Evolutionary conservation across 140 eudicot species (phyloP).

Genomic region (Flaveria floridana): DNA sequence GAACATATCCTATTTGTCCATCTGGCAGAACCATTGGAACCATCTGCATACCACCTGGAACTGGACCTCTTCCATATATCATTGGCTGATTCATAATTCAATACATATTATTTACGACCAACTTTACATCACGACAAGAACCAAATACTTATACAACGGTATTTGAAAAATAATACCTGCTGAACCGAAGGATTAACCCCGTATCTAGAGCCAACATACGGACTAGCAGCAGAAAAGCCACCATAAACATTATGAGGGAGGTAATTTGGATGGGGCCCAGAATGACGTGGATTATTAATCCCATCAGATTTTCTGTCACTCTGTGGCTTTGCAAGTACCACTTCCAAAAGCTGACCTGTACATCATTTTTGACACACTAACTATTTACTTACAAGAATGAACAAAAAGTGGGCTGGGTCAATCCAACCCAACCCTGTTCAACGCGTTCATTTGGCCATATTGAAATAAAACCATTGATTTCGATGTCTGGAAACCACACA

Average conservation of each 20-base stretch:
- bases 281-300: slow-evolving; percentile 43
- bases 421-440: background rate
- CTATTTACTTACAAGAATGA: background rate
- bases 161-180: slow-evolving; percentile 49
- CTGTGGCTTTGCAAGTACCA: slow-evolving; percentile 94
- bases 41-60: slow-evolving; percentile 99
- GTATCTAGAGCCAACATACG: slow-evolving; percentile 67
- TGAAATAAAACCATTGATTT: background rate
- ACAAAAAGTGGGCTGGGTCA: background rate
- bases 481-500: background rate
- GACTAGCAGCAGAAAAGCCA: slow-evolving; percentile 68
- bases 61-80: slow-evolving; percentile 98
- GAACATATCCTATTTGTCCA: slow-evolving; percentile 96
- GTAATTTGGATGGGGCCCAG: slow-evolving; percentile 66
- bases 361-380: background rate
- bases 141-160: background rate
- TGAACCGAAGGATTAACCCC: slow-evolving; percentile 77
- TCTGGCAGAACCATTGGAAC: slow-evolving; percentile 98
- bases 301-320: slow-evolving; percentile 69
- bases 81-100: slow-evolving; percentile 57
- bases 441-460: background rate
- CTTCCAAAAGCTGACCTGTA: slow-evolving; percentile 88
- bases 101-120: background rate
- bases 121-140: slow-evolving; percentile 4
- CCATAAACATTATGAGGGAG: slow-evolving; percentile 73